A percentile compares a stretch with the other conserved stretches of the same genome.
Conservation (phyloP, 2,329 filamentous ascomycete genomes). For the Alternaria tenuissima region DNA sequence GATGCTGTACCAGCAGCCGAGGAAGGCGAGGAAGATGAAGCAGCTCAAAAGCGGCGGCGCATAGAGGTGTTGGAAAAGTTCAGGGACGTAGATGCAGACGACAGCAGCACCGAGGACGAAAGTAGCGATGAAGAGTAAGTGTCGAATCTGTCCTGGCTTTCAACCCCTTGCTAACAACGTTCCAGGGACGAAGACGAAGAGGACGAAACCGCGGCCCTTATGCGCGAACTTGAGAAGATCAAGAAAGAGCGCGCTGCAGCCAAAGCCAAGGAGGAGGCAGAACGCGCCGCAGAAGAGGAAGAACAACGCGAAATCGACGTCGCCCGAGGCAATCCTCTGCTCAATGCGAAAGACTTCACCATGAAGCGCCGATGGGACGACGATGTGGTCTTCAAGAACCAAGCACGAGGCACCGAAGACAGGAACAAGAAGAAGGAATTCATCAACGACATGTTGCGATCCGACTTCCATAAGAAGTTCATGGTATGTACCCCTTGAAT, state of each 20-base stretch:
- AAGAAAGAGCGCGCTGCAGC: conserved; percentile 84
- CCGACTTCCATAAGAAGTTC: conserved; percentile 97
- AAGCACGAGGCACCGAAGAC: conserved; percentile 92
- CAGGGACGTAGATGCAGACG: conserved; percentile 83
- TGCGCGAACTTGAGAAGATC: conserved; percentile 94
- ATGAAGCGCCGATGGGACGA: conserved; percentile 97
- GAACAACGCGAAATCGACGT: conserved; percentile 88
- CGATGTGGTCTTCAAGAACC: conserved; percentile 99
- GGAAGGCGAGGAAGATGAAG: conserved; percentile 67
- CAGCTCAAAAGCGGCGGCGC: conserved; percentile 81
- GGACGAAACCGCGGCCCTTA: conserved; percentile 84
- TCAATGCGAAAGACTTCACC: conserved; percentile 88
- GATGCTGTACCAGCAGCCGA: conserved; percentile 59
- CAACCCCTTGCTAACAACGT: conserved; percentile 20
- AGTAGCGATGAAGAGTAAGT: conserved; percentile 66
- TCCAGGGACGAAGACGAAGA: conserved; percentile 65
- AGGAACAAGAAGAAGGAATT: conserved; percentile 94
- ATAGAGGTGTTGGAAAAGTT: conserved; percentile 80
- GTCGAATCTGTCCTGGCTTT: background rate
- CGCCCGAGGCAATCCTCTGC: conserved; percentile 87
- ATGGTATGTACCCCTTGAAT: conserved; percentile 69
- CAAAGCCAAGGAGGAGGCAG: conserved; percentile 82
- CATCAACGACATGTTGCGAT: conserved; percentile 92
- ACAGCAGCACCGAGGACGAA: conserved; percentile 64
- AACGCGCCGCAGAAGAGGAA: conserved; percentile 80